phyloP scores from a whole-genome alignment of 495 filamentous ascomycete species.

The Thermochaetoides thermophila region DNA sequence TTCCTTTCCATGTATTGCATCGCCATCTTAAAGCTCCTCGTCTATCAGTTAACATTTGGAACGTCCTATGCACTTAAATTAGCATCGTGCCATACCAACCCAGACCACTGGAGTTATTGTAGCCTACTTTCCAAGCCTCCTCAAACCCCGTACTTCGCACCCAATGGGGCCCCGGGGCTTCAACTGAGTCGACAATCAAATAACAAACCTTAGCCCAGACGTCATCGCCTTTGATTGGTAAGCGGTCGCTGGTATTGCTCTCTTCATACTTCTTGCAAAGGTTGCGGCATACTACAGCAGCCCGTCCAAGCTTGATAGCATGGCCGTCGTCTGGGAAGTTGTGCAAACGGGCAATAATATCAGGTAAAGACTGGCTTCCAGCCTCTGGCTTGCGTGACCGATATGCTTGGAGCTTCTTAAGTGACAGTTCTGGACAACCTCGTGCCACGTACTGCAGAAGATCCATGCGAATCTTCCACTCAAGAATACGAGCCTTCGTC shows the following conservation, averaged over 20 bases:
- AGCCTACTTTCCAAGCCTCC: slow-evolving; percentile 37
- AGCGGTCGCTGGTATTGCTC: slow-evolving; percentile 24
- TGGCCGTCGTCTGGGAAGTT: slow-evolving; percentile 62
- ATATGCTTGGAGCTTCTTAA: slow-evolving; percentile 43
- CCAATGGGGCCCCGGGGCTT: slow-evolving; percentile 33
- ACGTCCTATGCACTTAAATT: slow-evolving; percentile 5
- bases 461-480: slow-evolving; percentile 62
- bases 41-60: slow-evolving; percentile 2
- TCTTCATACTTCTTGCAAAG: slow-evolving; percentile 19
- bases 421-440: slow-evolving; percentile 34
- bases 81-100: neutral
- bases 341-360: slow-evolving; percentile 40
- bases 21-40: too few relatives aligned
- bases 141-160: slow-evolving; percentile 41
- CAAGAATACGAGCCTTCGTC: slow-evolving; percentile 48
- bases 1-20: too few relatives aligned
- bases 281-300: slow-evolving; percentile 34
- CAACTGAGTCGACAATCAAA: slow-evolving; percentile 43
- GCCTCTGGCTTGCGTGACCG: slow-evolving; percentile 16
- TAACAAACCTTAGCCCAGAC: slow-evolving; percentile 60
- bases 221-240: slow-evolving; percentile 42
- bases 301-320: slow-evolving; percentile 54
- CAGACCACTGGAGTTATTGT: neutral
- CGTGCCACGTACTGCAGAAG: slow-evolving; percentile 52
- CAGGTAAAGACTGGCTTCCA: slow-evolving; percentile 1